Evolutionary conservation across 352 stramenopile species (phyloP), one percentile per base, ranked within the genome.

Genomic region (Stramenopiles sp.): DNA sequence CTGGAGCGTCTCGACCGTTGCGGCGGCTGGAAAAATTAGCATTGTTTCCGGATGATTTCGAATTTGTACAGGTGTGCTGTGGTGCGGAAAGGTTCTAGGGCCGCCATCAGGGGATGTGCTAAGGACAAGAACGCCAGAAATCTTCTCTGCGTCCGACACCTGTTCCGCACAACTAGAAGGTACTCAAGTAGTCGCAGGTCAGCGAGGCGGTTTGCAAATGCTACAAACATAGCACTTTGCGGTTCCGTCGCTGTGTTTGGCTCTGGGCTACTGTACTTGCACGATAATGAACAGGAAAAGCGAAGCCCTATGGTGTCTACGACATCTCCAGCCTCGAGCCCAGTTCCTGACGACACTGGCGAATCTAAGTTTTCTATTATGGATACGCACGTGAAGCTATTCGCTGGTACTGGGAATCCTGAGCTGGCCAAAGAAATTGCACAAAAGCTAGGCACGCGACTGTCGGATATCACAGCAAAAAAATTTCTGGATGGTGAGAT

Each of bases 401-500:
- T 96, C 84, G 93, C 90, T 0, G 92, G 92, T 81, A 95, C 91
- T 86, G 94, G 90, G 75, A 93, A 95, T 84, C 91, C 91, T 84
- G 88, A 93, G 75, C 88, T 96, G 30, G 91, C 92, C 1, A 90
- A 95, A 82, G 90, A 95, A 85, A 94, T 96, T 76, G 91, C 92
- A 32, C 88, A 90, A 25, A 87, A 89, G 75, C 87, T 96, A 27
- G 92, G 92, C 76, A 95, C 88, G 84, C 87, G 90, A 32, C 88
- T 96, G 30, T 91, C 91, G 44, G 93, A 94, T 76, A 86, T 95
- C 82, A 95, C 89, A 82, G 87, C 96, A 32, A 89, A 90, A 0
- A 89, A 91, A 75, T 97, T 97, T 84, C 91, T 92, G 0, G 93
- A 97, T 81, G 93, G 93, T 67, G 93, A 97, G 81, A 92, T 96